Percentiles rank a stretch among this genome's conserved stretches.
phyloP scores from a whole-genome alignment of 2,329 filamentous ascomycete species.

The Coniella vitis region DNA sequence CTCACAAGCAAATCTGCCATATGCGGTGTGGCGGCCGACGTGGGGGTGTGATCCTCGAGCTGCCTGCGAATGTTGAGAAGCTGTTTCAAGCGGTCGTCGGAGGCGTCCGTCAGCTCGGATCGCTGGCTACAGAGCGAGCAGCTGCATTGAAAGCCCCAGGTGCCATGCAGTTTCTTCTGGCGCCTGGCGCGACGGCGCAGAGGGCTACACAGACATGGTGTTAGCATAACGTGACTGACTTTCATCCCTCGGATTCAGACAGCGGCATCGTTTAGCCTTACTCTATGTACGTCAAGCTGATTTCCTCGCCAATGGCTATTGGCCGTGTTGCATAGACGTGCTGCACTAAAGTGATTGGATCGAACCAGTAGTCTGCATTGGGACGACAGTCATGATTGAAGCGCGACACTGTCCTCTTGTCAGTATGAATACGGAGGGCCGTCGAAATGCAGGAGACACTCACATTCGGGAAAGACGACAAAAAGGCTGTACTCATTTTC shows the following conservation, averaged over 20 bases:
- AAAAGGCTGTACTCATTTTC: constrained; percentile 27
- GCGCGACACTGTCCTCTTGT: constrained; percentile 26
- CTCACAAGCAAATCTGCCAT: constrained; percentile 34
- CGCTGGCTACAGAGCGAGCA: constrained; percentile 32
- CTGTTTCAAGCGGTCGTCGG: constrained; percentile 32
- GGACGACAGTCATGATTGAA: constrained; percentile 41
- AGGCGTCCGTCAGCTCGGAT: constrained; percentile 22
- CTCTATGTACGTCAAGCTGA: constrained; percentile 37
- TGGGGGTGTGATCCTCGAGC: constrained; percentile 25
- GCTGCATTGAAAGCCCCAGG: constrained; percentile 35
- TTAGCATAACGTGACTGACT: not conserved
- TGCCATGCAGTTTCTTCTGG: constrained; percentile 22
- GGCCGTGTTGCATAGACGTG: constrained; percentile 32
- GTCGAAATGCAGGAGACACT: constrained; percentile 1
- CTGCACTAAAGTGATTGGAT: constrained; percentile 31
- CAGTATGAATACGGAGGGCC: not conserved
- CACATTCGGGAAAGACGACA: constrained; percentile 33
- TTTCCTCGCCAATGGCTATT: constrained; percentile 35
- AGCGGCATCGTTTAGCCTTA: constrained; percentile 17
- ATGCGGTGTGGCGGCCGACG: constrained; percentile 26
- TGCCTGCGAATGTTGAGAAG: constrained; percentile 25
- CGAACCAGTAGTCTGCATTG: constrained; percentile 37
- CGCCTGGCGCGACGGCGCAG: constrained; percentile 25
- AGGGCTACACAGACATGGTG: constrained; percentile 18
- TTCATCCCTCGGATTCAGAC: not conserved